Base-by-base conservation (phyloP, 164 flowering plant species). In the Malania oleifera region DNA sequence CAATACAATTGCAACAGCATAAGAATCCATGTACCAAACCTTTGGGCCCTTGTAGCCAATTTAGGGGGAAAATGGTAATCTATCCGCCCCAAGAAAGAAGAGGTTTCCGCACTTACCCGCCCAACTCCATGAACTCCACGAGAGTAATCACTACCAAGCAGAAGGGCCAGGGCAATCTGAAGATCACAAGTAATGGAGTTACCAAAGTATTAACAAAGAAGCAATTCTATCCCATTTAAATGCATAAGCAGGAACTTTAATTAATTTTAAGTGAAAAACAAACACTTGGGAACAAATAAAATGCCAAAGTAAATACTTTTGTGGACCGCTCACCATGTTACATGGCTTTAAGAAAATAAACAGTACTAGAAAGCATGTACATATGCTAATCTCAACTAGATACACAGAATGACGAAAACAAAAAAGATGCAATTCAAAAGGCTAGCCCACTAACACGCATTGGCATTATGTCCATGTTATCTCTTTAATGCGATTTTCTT, bases 61-160 rank as follows among this genome's bases (percentile, higher is more conserved):
- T 12, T 22, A 31, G 14, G 5, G 15, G 18, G 44, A 35, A 54
- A 39, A 23, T 15, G 22, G 20, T 28, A 26, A 55, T 38, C 47
- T 10, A 17, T 44, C 8, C 41, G 48, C 54, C 2, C 8, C 37
- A 39, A 27, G 28, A 54, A 27, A 2, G 27, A 39, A 5, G 14
- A 24, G n/a, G 17, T 9, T 14, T 43, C 11, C 44, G 18, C 46
- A 67, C 85, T 67, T 74, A 93, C 97, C 64, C 46, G 95, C 53
- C 98, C 96, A 68, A 89, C 52, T 12, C 95, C 92, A 72, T 68
- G 81, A 76, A 89, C 86, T 60, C 93, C 89, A 7, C 61, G 81
- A 65, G 82, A 80, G 69, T 93, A 93, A 62, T 93, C 98, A 70
- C 98, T 67, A 9, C 98, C 98, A 57, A 89, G 91, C 74, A 93